These are phyloP conservation scores for Monascus ruber DNA, from an alignment of 2,329 filamentous ascomycete species.

Conservation along the genomic window DNA sequence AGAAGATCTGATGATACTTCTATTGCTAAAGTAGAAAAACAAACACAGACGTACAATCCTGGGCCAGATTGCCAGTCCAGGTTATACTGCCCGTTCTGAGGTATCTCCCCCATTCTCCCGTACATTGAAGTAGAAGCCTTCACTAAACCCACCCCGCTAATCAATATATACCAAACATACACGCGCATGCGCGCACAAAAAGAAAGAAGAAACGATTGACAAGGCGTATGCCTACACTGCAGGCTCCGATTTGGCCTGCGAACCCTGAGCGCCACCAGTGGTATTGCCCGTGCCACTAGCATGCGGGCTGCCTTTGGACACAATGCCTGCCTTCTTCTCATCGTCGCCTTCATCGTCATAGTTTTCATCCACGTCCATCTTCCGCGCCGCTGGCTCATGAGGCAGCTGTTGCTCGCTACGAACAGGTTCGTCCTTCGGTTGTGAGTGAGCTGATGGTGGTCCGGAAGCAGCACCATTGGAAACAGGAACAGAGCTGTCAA, in stretches of 20 bases:
- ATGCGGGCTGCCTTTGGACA: conserved; percentile 24
- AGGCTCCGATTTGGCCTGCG: conserved; percentile 22
- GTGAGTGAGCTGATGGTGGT: conserved; percentile 37
- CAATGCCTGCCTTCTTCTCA: conserved; percentile 43
- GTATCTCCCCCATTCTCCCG: too few relatives aligned
- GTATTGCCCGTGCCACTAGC: conserved; percentile 18
- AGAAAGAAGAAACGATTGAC: not conserved
- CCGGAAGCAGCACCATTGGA: conserved; percentile 32
- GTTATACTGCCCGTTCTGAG: too few relatives aligned
- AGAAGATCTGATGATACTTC: too few relatives aligned
- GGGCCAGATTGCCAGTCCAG: too few relatives aligned
- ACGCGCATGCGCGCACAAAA: not conserved
- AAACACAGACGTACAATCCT: too few relatives aligned
- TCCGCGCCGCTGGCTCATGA: conserved; percentile 76
- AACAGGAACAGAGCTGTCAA: conserved; percentile 32
- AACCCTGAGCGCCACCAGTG: conserved; percentile 15
- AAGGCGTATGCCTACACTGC: conserved; percentile 10
- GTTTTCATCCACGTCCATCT: conserved; percentile 95
- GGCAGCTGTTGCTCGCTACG: conserved; percentile 40
- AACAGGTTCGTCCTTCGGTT: conserved; percentile 45
- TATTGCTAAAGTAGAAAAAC: too few relatives aligned
- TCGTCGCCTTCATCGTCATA: conserved; percentile 94
- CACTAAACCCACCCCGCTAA: too few relatives aligned
- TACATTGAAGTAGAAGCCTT: too few relatives aligned
- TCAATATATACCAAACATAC: too few relatives aligned